phyloP scores from a whole-genome alignment of 140 eudicot species.

The Artemisia princeps region DNA sequence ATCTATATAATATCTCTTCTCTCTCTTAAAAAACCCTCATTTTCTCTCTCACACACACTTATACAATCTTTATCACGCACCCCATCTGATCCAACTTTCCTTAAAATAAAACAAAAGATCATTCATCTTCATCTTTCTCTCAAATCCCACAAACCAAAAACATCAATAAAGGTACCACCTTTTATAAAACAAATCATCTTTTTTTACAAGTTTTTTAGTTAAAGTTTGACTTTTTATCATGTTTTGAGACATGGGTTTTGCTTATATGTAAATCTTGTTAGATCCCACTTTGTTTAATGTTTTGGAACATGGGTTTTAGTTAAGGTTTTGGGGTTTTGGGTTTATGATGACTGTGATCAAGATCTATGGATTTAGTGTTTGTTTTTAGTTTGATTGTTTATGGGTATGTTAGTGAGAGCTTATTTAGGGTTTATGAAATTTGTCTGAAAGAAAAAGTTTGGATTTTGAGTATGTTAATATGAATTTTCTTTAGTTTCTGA shows the following conservation, averaged over 20 bases:
- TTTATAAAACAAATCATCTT: slow-evolving; percentile 1
- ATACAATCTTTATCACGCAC: slow-evolving; percentile 25
- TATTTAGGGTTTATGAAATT: not conserved
- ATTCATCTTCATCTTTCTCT: slow-evolving; percentile 25
- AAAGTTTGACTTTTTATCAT: slow-evolving; percentile 26
- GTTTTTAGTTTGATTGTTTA: not conserved
- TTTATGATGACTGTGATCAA: slow-evolving; percentile 10
- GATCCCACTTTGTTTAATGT: slow-evolving; percentile 23
- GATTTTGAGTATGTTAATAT: not conserved
- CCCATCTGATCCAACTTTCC: slow-evolving; percentile 30
- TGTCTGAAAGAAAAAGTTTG: not conserved
- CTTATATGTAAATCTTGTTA: slow-evolving; percentile 15
- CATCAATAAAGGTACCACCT: slow-evolving; percentile 24
- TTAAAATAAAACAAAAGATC: slow-evolving; percentile 21
- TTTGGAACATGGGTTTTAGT: slow-evolving; percentile 26
- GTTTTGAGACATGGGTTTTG: slow-evolving; percentile 19
- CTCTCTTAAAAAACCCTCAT: slow-evolving; percentile 5
- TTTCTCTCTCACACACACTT: slow-evolving; percentile 23
- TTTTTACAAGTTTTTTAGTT: slow-evolving; percentile 6
- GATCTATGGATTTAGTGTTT: not conserved
- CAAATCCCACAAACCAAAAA: slow-evolving; percentile 24
- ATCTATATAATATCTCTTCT: not conserved
- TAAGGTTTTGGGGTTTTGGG: slow-evolving; percentile 23
- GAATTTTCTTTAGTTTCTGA: not conserved
- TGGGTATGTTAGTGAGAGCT: no score